Evolutionary conservation across 2,329 filamentous ascomycete species (phyloP).

Genomic region (Talaromyces sp.): DNA sequence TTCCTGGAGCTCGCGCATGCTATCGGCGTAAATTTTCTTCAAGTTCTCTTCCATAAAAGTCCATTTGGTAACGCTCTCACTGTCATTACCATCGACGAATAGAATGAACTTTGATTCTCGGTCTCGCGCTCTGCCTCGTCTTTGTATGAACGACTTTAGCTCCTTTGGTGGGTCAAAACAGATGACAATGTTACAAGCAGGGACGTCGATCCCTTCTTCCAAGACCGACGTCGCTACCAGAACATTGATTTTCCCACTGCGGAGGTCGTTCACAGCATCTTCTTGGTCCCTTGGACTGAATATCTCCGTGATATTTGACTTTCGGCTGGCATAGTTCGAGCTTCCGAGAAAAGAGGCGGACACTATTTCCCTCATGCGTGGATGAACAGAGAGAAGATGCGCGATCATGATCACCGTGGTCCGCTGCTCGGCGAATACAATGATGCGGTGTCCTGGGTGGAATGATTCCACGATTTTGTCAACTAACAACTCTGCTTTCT

Average conservation of each 20-base stretch:
- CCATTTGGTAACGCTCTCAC: slow-evolving; percentile 49
- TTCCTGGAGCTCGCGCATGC: slow-evolving; percentile 47
- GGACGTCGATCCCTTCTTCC: slow-evolving; percentile 57
- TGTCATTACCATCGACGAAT: slow-evolving; percentile 31
- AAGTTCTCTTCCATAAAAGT: slow-evolving; percentile 64
- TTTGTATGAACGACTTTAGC: slow-evolving; percentile 60
- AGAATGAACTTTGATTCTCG: slow-evolving; percentile 54
- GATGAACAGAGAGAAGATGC: slow-evolving; percentile 51
- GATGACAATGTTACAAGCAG: slow-evolving; percentile 59
- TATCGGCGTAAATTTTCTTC: slow-evolving; percentile 62
- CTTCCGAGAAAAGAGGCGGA: slow-evolving; percentile 50
- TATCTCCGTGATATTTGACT: slow-evolving; percentile 45
- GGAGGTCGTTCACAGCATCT: slow-evolving; percentile 50
- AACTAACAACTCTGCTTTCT: slow-evolving; percentile 55
- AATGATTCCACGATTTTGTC: slow-evolving; percentile 43
- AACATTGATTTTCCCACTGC: slow-evolving; percentile 48
- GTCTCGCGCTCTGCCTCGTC: slow-evolving; percentile 55
- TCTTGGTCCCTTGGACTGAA: slow-evolving; percentile 43
- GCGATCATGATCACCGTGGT: slow-evolving; percentile 56
- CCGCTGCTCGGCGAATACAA: slow-evolving; percentile 63
- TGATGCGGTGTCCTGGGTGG: slow-evolving; percentile 46
- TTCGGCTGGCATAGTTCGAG: slow-evolving; percentile 37
- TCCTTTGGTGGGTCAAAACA: slow-evolving; percentile 59
- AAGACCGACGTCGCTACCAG: slow-evolving; percentile 54
- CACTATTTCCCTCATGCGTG: slow-evolving; percentile 35